These are phyloP conservation scores for Phragmites australis DNA, from an alignment of 176 grass and related monocot genomes.

Conservation along the genomic window DNA sequence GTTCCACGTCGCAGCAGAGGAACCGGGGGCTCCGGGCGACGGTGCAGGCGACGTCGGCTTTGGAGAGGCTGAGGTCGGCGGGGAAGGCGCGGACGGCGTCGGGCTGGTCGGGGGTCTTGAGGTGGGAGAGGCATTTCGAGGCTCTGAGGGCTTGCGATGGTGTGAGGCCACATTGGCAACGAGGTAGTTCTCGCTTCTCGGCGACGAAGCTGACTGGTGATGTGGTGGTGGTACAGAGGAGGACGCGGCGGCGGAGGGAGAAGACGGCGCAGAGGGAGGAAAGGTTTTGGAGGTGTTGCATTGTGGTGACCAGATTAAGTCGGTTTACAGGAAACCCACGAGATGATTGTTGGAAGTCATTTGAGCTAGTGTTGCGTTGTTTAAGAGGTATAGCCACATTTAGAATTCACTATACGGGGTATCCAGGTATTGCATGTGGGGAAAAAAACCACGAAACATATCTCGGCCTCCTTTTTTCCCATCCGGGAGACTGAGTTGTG, in stretches of 20 bases:
- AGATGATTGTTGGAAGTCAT: too few species aligned
- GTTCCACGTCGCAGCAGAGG: neutral
- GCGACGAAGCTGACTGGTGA: neutral
- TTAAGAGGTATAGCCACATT: too few species aligned
- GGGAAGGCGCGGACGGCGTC: conserved; percentile 7
- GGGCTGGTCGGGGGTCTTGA: neutral
- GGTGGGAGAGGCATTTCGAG: neutral
- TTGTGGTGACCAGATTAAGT: too few species aligned
- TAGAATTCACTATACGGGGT: too few species aligned
- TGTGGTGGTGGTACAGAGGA: too few species aligned
- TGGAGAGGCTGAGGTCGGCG: neutral
- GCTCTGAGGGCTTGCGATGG: neutral
- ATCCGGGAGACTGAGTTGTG: too few species aligned
- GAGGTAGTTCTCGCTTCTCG: neutral
- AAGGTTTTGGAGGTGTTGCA: neutral
- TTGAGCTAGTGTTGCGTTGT: too few species aligned
- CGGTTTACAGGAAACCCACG: too few species aligned
- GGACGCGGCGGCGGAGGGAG: neutral
- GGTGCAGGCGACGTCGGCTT: neutral
- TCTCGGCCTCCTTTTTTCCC: too few species aligned
- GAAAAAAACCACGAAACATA: too few species aligned
- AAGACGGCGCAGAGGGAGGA: neutral
- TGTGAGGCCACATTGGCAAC: conserved; percentile 2
- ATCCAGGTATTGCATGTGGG: too few species aligned
- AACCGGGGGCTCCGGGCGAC: neutral